Percentiles rank a stretch among this genome's conserved stretches.
These are phyloP conservation scores for Eucalyptus leucophloia DNA, from an alignment of 345 rosid genomes.

Conservation along the genomic window DNA sequence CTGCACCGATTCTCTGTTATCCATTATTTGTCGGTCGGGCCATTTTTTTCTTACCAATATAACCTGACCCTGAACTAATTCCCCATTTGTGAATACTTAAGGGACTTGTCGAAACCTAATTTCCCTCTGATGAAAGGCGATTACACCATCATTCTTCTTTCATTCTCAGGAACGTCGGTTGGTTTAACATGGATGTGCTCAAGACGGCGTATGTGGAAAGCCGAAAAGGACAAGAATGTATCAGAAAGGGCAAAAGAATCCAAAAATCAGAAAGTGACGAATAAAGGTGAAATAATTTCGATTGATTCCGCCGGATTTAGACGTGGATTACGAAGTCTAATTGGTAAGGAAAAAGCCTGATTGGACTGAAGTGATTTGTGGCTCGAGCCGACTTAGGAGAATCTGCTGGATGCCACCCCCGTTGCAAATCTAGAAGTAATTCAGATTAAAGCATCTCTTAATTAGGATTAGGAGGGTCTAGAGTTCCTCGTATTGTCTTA, in stretches of 20 bases:
- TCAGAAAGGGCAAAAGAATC: not conserved
- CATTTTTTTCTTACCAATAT: not conserved
- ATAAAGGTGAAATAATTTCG: not conserved
- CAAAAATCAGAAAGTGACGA: not conserved
- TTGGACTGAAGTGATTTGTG: not conserved
- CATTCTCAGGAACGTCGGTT: not conserved
- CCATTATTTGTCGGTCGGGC: not conserved
- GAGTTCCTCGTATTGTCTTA: not conserved
- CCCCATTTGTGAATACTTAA: not conserved
- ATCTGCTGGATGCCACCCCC: not conserved
- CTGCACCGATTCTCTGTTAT: not conserved
- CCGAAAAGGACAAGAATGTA: not conserved
- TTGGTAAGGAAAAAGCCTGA: not conserved
- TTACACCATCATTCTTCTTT: not conserved
- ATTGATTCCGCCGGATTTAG: not conserved
- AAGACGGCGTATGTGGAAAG: not conserved
- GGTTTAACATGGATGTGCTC: no score
- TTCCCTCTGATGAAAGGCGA: not conserved
- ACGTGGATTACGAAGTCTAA: not conserved
- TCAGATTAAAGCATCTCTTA: not conserved
- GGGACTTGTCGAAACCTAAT: not conserved
- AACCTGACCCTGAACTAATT: not conserved
- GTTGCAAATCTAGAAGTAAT: not conserved
- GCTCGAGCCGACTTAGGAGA: not conserved
- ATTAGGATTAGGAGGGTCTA: not conserved